These are phyloP conservation scores for Sugiyamaella japonica DNA, from an alignment of 1,139 yeast genomes.

Conservation along the genomic window DNA sequence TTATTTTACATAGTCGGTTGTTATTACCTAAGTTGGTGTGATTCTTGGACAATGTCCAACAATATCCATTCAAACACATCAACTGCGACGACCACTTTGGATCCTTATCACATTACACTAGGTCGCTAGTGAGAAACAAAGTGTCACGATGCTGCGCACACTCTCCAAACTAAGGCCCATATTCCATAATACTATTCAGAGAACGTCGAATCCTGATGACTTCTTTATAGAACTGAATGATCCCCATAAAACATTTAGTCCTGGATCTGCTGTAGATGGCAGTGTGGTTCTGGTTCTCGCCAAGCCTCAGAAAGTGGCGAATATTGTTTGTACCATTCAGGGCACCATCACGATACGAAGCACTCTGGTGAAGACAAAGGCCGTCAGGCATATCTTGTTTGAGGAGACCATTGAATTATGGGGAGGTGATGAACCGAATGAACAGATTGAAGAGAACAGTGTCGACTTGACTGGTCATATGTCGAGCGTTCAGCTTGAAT, in stretches of 20 bases:
- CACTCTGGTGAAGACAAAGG: constrained; percentile 39
- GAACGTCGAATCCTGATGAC: constrained; percentile 42
- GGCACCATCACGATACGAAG: constrained; percentile 45
- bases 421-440: constrained; percentile 44
- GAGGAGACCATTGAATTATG: constrained; percentile 67
- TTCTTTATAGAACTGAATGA: constrained; percentile 69
- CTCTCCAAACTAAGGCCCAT: constrained; percentile 27
- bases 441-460: neutral
- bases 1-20: too few species aligned
- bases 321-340: constrained; percentile 33
- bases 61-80: neutral
- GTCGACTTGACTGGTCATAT: neutral
- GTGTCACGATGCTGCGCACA: constrained; percentile 17
- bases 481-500: neutral
- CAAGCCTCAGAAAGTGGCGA: constrained; percentile 32
- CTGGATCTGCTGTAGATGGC: constrained; percentile 63
- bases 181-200: constrained; percentile 21
- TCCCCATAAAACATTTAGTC: constrained; percentile 68
- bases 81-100: neutral
- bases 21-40: neutral
- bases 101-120: neutral
- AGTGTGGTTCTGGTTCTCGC: constrained; percentile 37
- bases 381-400: constrained; percentile 49
- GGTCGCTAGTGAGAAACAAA: neutral
- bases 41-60: constrained; percentile 8